Evolutionary conservation across 345 rosid genomes (phyloP), one percentile per base, ranked within the genome.

Genomic region (Citrus glauca): DNA sequence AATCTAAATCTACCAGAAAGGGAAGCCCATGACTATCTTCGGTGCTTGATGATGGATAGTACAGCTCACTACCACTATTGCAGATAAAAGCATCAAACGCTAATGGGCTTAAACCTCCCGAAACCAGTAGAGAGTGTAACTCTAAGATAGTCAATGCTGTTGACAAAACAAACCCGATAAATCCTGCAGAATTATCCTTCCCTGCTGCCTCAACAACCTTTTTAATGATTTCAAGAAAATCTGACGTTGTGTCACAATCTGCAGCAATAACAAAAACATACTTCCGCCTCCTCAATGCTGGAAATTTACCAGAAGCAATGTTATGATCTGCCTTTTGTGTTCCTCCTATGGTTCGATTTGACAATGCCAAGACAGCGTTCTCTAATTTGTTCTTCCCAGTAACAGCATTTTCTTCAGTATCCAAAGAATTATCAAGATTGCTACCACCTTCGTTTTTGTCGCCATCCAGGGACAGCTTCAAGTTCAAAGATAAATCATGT

Each of bases 51-150:
- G 90, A 80, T 30, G 95, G 87, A 78, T 91, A 89, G 82, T 88
- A 92, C 72, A 92, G 86, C 59, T 91, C 95, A 53, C 94, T 84
- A n/a, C 97, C 97, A 73, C 95, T 91, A 71, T 88, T 92, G 82
- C 97, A 92, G 73, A 92, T 88, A 68, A 91, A 90, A 79, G 91
- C 95, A 81, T 90, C 93, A 81, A 92, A 90, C 72, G 89, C 93
- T 71, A 71, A 82, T 0, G 93, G 86, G 73, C 83, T 88, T 28
- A 91, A 82, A 53, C 90, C 89, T 76, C 88, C 92, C 1, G 89
- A 86, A 67, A 81, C 74, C 61, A 92, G 78, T 70, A 84, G 72
- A 17, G 87, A 79, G 62, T 86, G 87, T 45, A 90, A 79, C 87
- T 92, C 95, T 25, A 91, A 83, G 74, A 92, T 87, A 64, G 95